phyloP scores from a whole-genome alignment of 306 rosid genomes.

The Lotus japonicus region DNA sequence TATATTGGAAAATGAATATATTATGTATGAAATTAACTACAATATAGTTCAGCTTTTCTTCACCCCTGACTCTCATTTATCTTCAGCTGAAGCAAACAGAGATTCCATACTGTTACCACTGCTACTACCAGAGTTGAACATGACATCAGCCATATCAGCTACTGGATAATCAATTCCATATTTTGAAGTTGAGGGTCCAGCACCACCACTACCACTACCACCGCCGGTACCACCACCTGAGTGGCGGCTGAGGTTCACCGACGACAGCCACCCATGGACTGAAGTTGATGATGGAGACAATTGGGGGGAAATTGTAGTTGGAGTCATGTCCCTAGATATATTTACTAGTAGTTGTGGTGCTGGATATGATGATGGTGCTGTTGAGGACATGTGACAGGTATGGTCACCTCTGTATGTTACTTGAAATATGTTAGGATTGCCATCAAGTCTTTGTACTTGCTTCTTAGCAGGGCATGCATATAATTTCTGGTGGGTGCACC shows the following conservation, averaged over 20 bases:
- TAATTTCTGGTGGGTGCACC: slow-evolving; percentile 82
- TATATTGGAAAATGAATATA: background rate
- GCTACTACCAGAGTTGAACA: slow-evolving; percentile 64
- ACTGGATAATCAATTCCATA: slow-evolving; percentile 29
- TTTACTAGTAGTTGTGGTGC: slow-evolving; percentile 1
- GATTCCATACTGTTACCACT: slow-evolving; percentile 52
- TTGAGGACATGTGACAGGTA: slow-evolving; percentile 63
- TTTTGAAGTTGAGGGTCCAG: slow-evolving; percentile 28
- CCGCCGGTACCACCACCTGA: background rate
- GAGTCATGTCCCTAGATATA: background rate
- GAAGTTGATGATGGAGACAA: slow-evolving; percentile 8
- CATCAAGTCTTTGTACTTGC: slow-evolving; percentile 61
- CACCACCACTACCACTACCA: background rate
- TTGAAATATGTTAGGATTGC: slow-evolving; percentile 44
- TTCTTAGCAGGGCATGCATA: slow-evolving; percentile 66
- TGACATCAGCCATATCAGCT: slow-evolving; percentile 51
- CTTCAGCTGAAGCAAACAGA: slow-evolving; percentile 34
- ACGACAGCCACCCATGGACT: slow-evolving; percentile 15
- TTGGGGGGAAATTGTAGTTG: background rate
- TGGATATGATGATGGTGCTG: slow-evolving; percentile 59
- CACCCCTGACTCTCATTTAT: slow-evolving; percentile 34
- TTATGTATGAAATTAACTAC: background rate
- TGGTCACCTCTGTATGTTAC: slow-evolving; percentile 56
- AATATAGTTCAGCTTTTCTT: slow-evolving; percentile 21
- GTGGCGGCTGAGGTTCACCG: slow-evolving; percentile 7